These are phyloP conservation scores for Stachybotrys echinatus DNA, from an alignment of 2,329 filamentous ascomycete genomes.

Conservation along the genomic window DNA sequence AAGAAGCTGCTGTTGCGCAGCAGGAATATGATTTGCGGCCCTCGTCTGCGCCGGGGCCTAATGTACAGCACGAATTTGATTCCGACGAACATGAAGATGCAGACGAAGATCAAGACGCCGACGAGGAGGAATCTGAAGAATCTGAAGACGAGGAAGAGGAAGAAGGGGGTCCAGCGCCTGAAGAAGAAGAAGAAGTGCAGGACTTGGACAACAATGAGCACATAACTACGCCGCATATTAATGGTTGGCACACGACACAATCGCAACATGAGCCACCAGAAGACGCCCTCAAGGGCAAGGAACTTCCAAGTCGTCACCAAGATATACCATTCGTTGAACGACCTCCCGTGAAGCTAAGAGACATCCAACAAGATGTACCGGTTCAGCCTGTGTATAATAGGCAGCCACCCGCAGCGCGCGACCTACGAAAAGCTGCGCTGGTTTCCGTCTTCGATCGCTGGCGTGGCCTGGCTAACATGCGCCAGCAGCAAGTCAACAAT, in stretches of 20 bases:
- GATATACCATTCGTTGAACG: neutral
- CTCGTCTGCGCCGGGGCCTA: neutral
- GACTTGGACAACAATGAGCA: neutral
- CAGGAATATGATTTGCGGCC: neutral
- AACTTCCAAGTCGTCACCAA: neutral
- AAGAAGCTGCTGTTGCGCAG: no score
- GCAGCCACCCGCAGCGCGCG: neutral
- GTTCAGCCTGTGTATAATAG: neutral
- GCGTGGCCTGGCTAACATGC: constrained; percentile 6
- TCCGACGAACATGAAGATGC: neutral
- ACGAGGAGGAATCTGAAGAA: neutral
- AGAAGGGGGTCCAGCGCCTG: no score
- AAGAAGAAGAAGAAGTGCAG: neutral
- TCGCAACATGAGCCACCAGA: neutral
- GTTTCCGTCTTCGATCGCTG: constrained; percentile 12
- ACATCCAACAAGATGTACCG: neutral
- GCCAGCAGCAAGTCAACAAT: neutral
- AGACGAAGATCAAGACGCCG: no score
- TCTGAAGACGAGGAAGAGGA: neutral
- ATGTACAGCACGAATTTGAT: neutral
- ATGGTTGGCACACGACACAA: neutral
- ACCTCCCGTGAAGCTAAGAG: neutral
- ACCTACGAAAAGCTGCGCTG: constrained; percentile 6
- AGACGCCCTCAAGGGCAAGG: neutral
- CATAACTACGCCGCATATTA: neutral